These are phyloP conservation scores for Ustilago nuda DNA, from an alignment of 1,284 basidiomycete species.

Conservation along the genomic window DNA sequence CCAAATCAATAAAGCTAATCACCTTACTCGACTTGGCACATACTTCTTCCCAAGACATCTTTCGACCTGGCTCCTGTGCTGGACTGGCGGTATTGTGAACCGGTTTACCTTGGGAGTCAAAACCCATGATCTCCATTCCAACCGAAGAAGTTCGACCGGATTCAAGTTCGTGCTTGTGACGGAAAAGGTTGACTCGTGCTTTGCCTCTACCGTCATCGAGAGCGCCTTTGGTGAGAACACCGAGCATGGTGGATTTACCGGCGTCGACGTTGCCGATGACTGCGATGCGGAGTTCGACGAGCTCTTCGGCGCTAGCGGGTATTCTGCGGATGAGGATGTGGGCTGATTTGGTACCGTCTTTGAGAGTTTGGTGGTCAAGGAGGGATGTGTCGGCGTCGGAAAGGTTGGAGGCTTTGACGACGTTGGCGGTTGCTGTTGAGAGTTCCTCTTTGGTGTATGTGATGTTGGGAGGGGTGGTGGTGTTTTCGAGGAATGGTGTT, in stretches of 20 bases:
- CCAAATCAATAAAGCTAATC: slow-evolving; percentile 81
- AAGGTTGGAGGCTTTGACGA: slow-evolving; percentile 42
- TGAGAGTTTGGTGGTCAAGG: slow-evolving; percentile 35
- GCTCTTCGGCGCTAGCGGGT: slow-evolving; percentile 66
- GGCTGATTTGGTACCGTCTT: slow-evolving; percentile 31
- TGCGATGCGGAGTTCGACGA: slow-evolving; percentile 86
- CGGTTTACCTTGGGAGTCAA: slow-evolving; percentile 55
- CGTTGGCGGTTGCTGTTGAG: slow-evolving; percentile 41
- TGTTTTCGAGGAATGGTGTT: slow-evolving; percentile 6
- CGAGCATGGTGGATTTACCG: slow-evolving; percentile 93
- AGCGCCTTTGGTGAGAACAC: slow-evolving; percentile 79
- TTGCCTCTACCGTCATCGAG: slow-evolving; percentile 94
- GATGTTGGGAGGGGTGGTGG: slow-evolving; percentile 6
- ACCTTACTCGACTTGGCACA: slow-evolving; percentile 90
- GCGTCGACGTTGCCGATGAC: slow-evolving; percentile 89
- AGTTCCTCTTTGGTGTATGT: slow-evolving; percentile 47
- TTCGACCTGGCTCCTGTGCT: slow-evolving; percentile 47
- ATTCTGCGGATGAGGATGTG: slow-evolving; percentile 55
- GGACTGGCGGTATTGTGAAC: slow-evolving; percentile 49
- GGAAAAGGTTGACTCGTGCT: slow-evolving; percentile 89
- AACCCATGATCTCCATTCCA: slow-evolving; percentile 84
- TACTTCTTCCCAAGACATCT: slow-evolving; percentile 87
- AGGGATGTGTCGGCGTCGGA: slow-evolving; percentile 49
- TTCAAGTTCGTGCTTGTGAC: slow-evolving; percentile 98
- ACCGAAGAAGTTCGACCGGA: slow-evolving; percentile 93